Percentiles rank a stretch among this genome's conserved stretches.
Conservation (phyloP, 1,284 basidiomycete species). For the Irpex sp. region DNA sequence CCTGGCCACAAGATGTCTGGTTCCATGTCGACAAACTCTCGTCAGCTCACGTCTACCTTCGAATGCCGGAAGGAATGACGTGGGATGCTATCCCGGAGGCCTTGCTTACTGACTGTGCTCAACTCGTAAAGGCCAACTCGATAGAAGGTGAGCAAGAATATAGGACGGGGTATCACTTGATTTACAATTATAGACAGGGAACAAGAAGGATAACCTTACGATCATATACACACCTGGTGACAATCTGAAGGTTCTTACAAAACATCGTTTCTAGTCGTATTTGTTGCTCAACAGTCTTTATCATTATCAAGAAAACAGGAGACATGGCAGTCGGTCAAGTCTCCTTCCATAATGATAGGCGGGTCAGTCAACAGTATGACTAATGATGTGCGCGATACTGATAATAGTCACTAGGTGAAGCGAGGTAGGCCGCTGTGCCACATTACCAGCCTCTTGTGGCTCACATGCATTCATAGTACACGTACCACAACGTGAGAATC, state of each 20-base stretch:
- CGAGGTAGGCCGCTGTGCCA: conserved; percentile 46
- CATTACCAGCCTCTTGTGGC: neutral
- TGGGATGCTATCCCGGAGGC: conserved; percentile 88
- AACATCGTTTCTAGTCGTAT: no score
- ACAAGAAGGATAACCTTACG: conserved; percentile 93
- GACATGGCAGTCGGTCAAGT: conserved; percentile 97
- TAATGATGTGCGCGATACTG: neutral
- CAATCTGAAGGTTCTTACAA: conserved; percentile 84
- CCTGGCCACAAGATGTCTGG: conserved; percentile 80
- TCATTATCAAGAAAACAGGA: conserved; percentile 75
- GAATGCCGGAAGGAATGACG: conserved; percentile 73
- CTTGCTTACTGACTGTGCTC: conserved; percentile 83
- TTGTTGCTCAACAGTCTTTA: neutral
- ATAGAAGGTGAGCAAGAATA: conserved; percentile 72
- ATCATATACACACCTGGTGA: conserved; percentile 93
- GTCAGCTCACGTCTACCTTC: conserved; percentile 92
- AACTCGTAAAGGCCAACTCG: conserved; percentile 96
- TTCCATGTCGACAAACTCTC: conserved; percentile 90
- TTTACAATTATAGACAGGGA: conserved; percentile 52
- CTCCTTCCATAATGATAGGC: conserved; percentile 88
- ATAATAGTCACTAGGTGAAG: conserved; percentile 56
- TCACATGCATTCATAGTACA: conserved; percentile 47
- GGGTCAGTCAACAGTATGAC: conserved; percentile 39
- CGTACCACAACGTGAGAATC: conserved; percentile 80
- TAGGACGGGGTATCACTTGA: neutral